Percentiles rank a stretch among this genome's conserved stretches.
Evolutionary conservation across 2,329 filamentous ascomycete species (phyloP).

Genomic region (Setomelanomma holmii): DNA sequence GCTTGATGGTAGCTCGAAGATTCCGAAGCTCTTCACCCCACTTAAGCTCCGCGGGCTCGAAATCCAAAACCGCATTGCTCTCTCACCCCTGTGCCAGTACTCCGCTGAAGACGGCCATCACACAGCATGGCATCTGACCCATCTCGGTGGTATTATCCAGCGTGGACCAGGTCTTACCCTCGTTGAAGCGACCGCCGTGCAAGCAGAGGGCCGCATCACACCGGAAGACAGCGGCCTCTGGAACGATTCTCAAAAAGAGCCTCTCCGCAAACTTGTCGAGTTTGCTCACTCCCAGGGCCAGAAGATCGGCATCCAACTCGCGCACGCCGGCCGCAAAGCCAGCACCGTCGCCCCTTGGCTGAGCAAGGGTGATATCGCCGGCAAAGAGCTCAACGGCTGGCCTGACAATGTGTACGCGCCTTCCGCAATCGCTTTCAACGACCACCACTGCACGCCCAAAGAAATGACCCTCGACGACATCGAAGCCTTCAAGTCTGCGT

Average conservation of each 20-base stretch:
- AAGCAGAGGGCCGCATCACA: slow-evolving; percentile 80
- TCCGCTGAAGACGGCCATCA: slow-evolving; percentile 73
- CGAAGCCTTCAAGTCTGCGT: slow-evolving; percentile 67
- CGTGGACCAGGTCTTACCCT: slow-evolving; percentile 77
- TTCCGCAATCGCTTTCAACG: slow-evolving; percentile 67
- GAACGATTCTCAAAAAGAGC: slow-evolving; percentile 81
- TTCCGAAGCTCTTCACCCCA: slow-evolving; percentile 67
- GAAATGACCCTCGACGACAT: slow-evolving; percentile 76
- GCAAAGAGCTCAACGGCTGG: slow-evolving; percentile 62
- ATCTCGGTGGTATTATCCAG: slow-evolving; percentile 78
- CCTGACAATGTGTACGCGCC: slow-evolving; percentile 63
- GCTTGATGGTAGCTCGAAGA: slow-evolving; percentile 57
- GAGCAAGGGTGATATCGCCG: slow-evolving; percentile 61
- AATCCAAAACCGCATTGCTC: slow-evolving; percentile 71
- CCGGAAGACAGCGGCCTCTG: slow-evolving; percentile 82
- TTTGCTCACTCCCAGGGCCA: slow-evolving; percentile 82
- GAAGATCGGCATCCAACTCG: slow-evolving; percentile 80
- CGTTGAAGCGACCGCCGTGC: slow-evolving; percentile 79
- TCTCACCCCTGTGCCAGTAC: slow-evolving; percentile 65
- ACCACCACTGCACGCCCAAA: slow-evolving; percentile 67
- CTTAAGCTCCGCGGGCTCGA: slow-evolving; percentile 65
- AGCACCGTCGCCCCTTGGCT: slow-evolving; percentile 71
- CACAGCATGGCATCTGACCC: slow-evolving; percentile 82
- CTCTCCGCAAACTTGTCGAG: slow-evolving; percentile 73
- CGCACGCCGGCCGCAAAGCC: slow-evolving; percentile 75